These are phyloP conservation scores for Paramecium sexaurelia DNA, from an alignment of 73 alveolate genomes.

Conservation along the genomic window DNA sequence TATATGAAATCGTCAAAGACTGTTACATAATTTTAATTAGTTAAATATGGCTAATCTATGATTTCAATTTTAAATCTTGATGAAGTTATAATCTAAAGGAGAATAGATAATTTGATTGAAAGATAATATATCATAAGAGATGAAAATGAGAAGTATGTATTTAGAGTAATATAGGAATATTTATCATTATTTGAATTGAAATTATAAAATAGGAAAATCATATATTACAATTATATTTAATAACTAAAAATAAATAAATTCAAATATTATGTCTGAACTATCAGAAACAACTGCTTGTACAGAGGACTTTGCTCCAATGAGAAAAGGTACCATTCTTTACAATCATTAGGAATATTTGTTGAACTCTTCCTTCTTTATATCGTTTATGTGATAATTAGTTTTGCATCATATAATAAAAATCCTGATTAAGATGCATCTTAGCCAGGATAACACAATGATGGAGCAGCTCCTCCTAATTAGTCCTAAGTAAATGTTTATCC, in stretches of 20 bases:
- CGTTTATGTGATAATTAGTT: neutral
- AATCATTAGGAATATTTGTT: slow-evolving; percentile 13
- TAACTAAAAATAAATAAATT: neutral
- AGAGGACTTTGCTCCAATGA: slow-evolving; percentile 14
- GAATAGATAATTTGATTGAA: slow-evolving; percentile 62
- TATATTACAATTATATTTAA: neutral
- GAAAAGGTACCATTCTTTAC: neutral
- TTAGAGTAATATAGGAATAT: neutral
- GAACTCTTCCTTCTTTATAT: slow-evolving; percentile 26
- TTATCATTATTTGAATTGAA: slow-evolving; percentile 45
- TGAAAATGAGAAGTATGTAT: slow-evolving; percentile 63
- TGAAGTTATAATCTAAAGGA: slow-evolving; percentile 40
- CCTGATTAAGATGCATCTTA: neutral
- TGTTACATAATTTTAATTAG: slow-evolving; percentile 48
- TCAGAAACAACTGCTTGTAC: neutral
- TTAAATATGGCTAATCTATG: neutral
- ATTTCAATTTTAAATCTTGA: slow-evolving; percentile 61
- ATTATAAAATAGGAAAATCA: neutral
- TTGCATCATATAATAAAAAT: neutral
- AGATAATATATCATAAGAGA: slow-evolving; percentile 65
- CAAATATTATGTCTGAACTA: neutral
- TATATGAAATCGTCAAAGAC: slow-evolving; percentile 59
- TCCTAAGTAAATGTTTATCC: neutral
- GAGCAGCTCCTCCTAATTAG: slow-evolving; percentile 20
- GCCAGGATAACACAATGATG: slow-evolving; percentile 16